A percentile compares a stretch with the other conserved stretches of the same genome.
These are phyloP conservation scores for Phaffia tasmanica DNA, from an alignment of 768 basidiomycete species.

Conservation along the genomic window DNA sequence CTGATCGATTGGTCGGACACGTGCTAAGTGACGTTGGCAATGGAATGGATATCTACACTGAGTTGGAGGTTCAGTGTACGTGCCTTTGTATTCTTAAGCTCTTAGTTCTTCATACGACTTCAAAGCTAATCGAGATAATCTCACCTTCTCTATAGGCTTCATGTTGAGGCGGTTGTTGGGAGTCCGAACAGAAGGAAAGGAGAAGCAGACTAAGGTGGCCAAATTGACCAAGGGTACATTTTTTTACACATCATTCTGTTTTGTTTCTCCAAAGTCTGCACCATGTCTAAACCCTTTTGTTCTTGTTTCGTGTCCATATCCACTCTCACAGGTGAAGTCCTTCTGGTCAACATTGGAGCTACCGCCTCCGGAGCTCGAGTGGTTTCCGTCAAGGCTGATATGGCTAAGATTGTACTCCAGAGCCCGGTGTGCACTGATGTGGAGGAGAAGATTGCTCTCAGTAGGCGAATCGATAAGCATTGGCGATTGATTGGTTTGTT, in stretches of 20 bases:
- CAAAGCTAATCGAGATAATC: neutral
- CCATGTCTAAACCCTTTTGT: no score
- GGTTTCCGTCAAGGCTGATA: slow-evolving; percentile 81
- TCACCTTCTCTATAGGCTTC: slow-evolving; percentile 51
- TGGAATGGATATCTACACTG: slow-evolving; percentile 79
- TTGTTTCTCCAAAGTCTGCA: no score
- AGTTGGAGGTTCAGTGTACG: slow-evolving; percentile 40
- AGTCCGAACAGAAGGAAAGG: slow-evolving; percentile 92
- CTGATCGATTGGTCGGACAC: slow-evolving; percentile 91
- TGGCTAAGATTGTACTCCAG: slow-evolving; percentile 87
- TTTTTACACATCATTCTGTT: no score
- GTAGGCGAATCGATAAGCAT: slow-evolving; percentile 91
- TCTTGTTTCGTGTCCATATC: no score
- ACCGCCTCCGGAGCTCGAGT: slow-evolving; percentile 95
- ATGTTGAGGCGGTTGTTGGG: slow-evolving; percentile 89
- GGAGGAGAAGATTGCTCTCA: slow-evolving; percentile 93
- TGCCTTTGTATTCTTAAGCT: neutral
- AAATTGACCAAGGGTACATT: slow-evolving; percentile 26
- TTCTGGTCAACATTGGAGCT: slow-evolving; percentile 91
- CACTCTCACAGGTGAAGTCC: slow-evolving; percentile 20
- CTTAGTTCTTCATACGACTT: neutral
- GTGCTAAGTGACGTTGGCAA: slow-evolving; percentile 91
- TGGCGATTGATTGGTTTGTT: slow-evolving; percentile 78
- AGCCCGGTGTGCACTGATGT: slow-evolving; percentile 92
- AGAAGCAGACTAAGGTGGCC: slow-evolving; percentile 72